Conservation (phyloP, 208 protist genomes). For the Trypanosoma lewisi region DNA sequence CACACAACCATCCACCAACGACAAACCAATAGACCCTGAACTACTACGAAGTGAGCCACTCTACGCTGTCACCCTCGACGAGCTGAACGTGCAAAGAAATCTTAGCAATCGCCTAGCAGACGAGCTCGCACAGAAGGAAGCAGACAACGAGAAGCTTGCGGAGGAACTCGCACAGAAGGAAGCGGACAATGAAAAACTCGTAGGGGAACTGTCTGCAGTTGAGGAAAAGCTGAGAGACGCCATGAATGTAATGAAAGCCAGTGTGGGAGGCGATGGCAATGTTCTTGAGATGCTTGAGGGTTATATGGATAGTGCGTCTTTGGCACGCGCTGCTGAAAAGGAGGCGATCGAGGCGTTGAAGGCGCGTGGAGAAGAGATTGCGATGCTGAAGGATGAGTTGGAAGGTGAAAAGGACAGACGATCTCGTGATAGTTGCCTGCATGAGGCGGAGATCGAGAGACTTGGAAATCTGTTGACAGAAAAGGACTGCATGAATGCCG, state of each 20-base stretch:
- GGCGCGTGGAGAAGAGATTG: no score
- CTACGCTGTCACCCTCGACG: neutral
- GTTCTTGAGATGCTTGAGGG: no score
- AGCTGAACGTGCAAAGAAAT: neutral
- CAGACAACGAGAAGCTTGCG: neutral
- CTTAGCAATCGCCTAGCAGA: neutral
- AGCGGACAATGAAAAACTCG: neutral
- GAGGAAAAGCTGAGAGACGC: no score
- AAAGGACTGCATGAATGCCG: constrained; percentile 3
- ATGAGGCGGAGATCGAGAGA: constrained; percentile 15
- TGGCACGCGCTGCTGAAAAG: no score
- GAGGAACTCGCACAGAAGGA: neutral
- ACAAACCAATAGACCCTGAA: neutral
- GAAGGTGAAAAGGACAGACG: no score
- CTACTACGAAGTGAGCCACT: neutral
- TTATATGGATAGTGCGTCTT: no score
- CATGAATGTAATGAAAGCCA: no score
- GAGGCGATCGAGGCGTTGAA: no score
- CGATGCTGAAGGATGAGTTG: no score
- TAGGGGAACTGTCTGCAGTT: neutral
- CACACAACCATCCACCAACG: neutral
- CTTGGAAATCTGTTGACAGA: neutral
- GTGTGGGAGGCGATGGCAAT: no score
- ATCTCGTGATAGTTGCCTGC: neutral
- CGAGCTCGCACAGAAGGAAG: neutral